These are phyloP conservation scores for Candida gorgasii DNA, from an alignment of 805 yeast genomes.

Conservation along the genomic window DNA sequence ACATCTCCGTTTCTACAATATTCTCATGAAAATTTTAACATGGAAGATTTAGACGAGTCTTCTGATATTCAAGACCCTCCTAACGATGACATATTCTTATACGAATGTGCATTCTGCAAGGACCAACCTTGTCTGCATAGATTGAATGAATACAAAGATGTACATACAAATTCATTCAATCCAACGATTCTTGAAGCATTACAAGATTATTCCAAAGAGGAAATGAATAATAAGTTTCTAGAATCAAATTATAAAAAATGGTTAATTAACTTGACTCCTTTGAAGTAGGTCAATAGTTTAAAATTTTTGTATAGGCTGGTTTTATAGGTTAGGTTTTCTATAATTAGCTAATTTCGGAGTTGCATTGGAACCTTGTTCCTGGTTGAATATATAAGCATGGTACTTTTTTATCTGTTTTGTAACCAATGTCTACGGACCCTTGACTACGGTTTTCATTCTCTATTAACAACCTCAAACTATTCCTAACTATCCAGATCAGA, in stretches of 20 bases:
- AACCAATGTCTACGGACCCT: no score
- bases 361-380: no score
- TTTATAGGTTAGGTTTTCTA: no score
- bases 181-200: slow-evolving; percentile 8
- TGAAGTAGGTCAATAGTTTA: slow-evolving; percentile 5
- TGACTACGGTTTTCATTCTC: no score
- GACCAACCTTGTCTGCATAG: slow-evolving; percentile 8
- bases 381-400: no score
- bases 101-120: slow-evolving; percentile 20
- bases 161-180: background rate
- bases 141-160: background rate
- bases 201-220: slow-evolving; percentile 11
- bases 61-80: slow-evolving; percentile 3
- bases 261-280: slow-evolving; percentile 21
- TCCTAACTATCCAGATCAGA: no score
- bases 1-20: slow-evolving; percentile 9
- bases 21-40: slow-evolving; percentile 9
- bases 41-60: slow-evolving; percentile 8
- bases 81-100: slow-evolving; percentile 9
- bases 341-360: no score
- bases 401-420: no score
- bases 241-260: slow-evolving; percentile 27
- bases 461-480: no score
- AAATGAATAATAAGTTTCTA: slow-evolving; percentile 18
- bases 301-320: slow-evolving; percentile 3